A percentile compares a stretch with the other conserved stretches of the same genome.
phyloP scores from a whole-genome alignment of 805 yeast genomes.

The Saturnispora mendoncae region DNA sequence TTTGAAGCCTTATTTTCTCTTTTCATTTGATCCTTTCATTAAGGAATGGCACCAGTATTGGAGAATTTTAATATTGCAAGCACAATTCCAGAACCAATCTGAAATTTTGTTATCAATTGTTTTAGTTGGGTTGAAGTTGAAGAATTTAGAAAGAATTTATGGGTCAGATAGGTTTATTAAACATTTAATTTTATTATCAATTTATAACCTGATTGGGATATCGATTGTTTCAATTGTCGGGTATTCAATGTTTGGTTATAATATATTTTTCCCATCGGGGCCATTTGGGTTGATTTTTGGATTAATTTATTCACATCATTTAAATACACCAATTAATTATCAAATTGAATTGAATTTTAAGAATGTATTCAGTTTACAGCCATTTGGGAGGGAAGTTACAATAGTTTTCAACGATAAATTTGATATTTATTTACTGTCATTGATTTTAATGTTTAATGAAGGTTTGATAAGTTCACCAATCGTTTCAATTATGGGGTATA shows the following conservation, averaged over 20 bases:
- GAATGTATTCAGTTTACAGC: slow-evolving; percentile 15
- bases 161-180: slow-evolving; percentile 49
- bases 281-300: slow-evolving; percentile 34
- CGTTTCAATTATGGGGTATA: slow-evolving; percentile 34
- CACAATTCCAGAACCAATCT: slow-evolving; percentile 50
- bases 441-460: slow-evolving; percentile 32
- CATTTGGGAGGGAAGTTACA: slow-evolving; percentile 27
- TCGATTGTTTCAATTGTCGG: slow-evolving; percentile 27
- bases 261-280: slow-evolving; percentile 38
- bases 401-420: slow-evolving; percentile 14
- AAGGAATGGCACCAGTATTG: slow-evolving; percentile 49
- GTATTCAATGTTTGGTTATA: slow-evolving; percentile 27
- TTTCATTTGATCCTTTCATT: slow-evolving; percentile 46
- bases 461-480: slow-evolving; percentile 29
- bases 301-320: slow-evolving; percentile 32
- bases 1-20: slow-evolving; percentile 34
- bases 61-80: slow-evolving; percentile 41
- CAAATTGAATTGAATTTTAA: slow-evolving; percentile 30
- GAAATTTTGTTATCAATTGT: slow-evolving; percentile 41
- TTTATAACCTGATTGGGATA: slow-evolving; percentile 39
- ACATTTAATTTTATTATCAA: slow-evolving; percentile 33
- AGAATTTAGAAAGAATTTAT: slow-evolving; percentile 47
- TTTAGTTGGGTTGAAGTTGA: slow-evolving; percentile 41
- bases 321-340: slow-evolving; percentile 34
- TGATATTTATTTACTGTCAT: slow-evolving; percentile 7